Conservation (phyloP, 2,329 filamentous ascomycete species). For the Zasmidium citrigriseum region DNA sequence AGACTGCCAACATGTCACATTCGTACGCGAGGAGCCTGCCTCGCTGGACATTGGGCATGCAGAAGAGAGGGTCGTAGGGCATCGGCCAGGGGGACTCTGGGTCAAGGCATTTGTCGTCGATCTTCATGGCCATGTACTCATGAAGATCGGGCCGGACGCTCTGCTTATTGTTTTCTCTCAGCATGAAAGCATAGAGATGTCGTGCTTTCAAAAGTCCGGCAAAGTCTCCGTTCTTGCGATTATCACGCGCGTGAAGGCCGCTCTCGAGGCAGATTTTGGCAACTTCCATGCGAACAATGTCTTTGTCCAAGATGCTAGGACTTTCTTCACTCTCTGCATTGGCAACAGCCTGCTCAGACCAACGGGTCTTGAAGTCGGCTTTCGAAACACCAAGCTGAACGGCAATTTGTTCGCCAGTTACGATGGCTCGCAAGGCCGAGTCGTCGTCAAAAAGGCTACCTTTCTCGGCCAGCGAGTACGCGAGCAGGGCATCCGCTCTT, state of each 20-base stretch:
- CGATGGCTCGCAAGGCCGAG: neutral
- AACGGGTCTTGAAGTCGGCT: conserved; percentile 6
- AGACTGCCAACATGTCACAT: conserved; percentile 17
- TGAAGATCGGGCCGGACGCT: neutral
- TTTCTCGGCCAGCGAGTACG: conserved; percentile 26
- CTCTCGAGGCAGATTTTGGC: neutral
- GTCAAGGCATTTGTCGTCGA: conserved; percentile 12
- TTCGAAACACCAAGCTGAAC: conserved; percentile 11
- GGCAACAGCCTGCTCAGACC: conserved; percentile 1
- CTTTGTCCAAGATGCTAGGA: conserved; percentile 12
- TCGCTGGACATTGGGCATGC: conserved; percentile 20
- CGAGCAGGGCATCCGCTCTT: conserved; percentile 24
- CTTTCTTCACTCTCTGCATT: conserved; percentile 2
- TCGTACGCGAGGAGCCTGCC: conserved; percentile 18
- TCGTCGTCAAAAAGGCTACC: conserved; percentile 6
- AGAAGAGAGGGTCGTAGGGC: conserved; percentile 26
- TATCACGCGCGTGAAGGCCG: neutral
- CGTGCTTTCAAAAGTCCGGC: neutral
- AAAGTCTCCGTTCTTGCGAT: neutral
- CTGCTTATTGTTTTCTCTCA: neutral
- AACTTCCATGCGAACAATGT: conserved; percentile 1
- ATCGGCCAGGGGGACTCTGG: conserved; percentile 21
- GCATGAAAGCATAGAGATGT: neutral
- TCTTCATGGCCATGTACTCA: conserved; percentile 3
- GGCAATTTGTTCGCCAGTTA: conserved; percentile 7